Conservation (phyloP, 768 basidiomycete species). For the Tricholoma sp. region DNA sequence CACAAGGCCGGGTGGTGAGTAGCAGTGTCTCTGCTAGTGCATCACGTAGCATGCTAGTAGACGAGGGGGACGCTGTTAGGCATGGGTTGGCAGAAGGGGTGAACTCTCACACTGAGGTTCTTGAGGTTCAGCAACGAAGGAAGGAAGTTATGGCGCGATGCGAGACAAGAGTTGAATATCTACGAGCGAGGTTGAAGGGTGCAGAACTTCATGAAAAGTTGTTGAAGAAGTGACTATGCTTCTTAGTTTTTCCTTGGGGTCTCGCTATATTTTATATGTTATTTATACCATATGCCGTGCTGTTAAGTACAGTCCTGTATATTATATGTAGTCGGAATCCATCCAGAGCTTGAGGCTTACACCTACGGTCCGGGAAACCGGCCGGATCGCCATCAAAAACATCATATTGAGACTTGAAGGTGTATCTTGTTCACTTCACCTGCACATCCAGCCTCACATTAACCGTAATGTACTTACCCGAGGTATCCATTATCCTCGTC, state of each 20-base stretch:
- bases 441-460: no score
- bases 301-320: no score
- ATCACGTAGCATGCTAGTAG: conserved; percentile 29
- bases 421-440: no score
- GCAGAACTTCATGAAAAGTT: conserved; percentile 61
- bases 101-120: conserved; percentile 45
- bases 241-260: background rate
- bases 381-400: no score
- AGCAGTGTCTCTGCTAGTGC: conserved; percentile 23
- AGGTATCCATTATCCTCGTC: no score
- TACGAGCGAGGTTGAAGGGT: conserved; percentile 69
- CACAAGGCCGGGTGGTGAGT: conserved; percentile 26
- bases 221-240: conserved; percentile 21
- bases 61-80: conserved; percentile 17
- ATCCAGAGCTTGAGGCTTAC: no score
- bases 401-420: no score
- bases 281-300: no score
- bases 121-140: conserved; percentile 59
- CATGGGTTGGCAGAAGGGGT: conserved; percentile 15
- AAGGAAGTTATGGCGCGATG: conserved; percentile 67
- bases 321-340: no score
- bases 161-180: conserved; percentile 65
- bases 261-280: no score
- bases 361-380: no score
- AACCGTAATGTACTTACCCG: no score